phyloP scores from a whole-genome alignment of 306 rosid genomes.

The Rosa persica region DNA sequence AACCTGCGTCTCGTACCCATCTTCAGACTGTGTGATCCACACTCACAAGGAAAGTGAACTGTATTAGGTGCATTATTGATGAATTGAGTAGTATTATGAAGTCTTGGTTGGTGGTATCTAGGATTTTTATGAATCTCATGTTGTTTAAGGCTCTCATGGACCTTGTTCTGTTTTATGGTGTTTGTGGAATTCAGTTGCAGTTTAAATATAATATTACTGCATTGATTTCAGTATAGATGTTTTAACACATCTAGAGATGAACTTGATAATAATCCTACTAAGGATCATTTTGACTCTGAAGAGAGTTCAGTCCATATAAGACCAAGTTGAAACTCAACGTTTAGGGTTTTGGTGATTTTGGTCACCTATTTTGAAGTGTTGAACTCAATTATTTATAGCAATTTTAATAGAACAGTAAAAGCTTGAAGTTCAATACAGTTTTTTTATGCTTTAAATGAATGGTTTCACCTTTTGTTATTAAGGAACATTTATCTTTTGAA shows the following conservation, averaged over 20 bases:
- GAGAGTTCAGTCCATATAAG: too few relatives aligned
- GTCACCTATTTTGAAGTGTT: not conserved
- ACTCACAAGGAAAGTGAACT: constrained; percentile 81
- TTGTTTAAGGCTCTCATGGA: not conserved
- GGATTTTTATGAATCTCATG: not conserved
- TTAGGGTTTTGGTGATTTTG: not conserved
- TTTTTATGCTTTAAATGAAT: not conserved
- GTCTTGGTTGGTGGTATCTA: not conserved
- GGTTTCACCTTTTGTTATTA: not conserved
- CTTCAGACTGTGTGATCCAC: constrained; percentile 65
- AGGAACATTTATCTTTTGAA: not conserved
- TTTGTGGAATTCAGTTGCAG: constrained; percentile 1
- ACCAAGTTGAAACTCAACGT: too few relatives aligned
- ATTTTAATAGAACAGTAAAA: not conserved
- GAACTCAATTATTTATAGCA: not conserved
- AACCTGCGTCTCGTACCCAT: constrained; percentile 71
- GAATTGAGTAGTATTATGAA: not conserved
- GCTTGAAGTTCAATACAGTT: not conserved
- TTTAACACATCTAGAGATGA: not conserved
- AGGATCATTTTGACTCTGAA: too few relatives aligned
- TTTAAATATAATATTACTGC: not conserved
- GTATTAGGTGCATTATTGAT: constrained; percentile 37
- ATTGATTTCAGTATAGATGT: not conserved
- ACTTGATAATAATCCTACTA: not conserved
- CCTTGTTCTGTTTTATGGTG: constrained; percentile 10